phyloP scores from a whole-genome alignment of 2,329 filamentous ascomycete genomes.

The Hypoxylon sp. region DNA sequence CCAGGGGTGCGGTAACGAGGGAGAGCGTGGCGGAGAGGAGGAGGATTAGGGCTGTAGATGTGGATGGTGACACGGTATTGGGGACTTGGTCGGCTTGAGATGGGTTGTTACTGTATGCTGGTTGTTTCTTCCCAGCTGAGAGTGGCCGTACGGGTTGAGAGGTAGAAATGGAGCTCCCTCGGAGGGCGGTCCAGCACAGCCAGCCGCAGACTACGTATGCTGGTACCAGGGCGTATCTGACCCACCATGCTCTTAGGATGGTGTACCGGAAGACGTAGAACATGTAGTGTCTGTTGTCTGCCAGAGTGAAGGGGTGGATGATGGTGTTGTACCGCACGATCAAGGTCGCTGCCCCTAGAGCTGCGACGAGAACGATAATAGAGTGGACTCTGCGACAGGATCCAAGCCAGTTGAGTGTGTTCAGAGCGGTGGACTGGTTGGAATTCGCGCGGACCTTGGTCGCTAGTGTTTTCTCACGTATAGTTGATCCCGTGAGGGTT shows the following conservation, averaged over 20 bases:
- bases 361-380: slow-evolving; percentile 52
- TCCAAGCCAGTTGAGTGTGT: slow-evolving; percentile 47
- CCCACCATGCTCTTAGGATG: slow-evolving; percentile 71
- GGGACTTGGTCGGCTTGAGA: slow-evolving; percentile 34
- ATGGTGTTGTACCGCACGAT: slow-evolving; percentile 87
- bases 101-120: slow-evolving; percentile 37
- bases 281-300: slow-evolving; percentile 96
- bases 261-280: slow-evolving; percentile 95
- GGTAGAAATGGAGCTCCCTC: slow-evolving; percentile 52
- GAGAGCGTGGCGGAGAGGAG: slow-evolving; percentile 79
- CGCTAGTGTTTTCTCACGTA: neutral
- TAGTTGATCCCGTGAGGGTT: neutral
- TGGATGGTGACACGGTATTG: slow-evolving; percentile 51
- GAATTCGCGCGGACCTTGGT: neutral
- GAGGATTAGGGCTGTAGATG: slow-evolving; percentile 67
- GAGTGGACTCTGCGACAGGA: slow-evolving; percentile 52
- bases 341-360: slow-evolving; percentile 54
- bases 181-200: slow-evolving; percentile 73
- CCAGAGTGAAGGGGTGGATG: slow-evolving; percentile 93
- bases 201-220: slow-evolving; percentile 79
- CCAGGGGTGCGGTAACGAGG: slow-evolving; percentile 87
- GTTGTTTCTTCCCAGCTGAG: slow-evolving; percentile 40
- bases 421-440: slow-evolving; percentile 28
- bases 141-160: slow-evolving; percentile 4
- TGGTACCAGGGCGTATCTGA: slow-evolving; percentile 75